These are phyloP conservation scores for Chamaecrista fasciculata DNA, from an alignment of 306 rosid genomes.

Conservation along the genomic window DNA sequence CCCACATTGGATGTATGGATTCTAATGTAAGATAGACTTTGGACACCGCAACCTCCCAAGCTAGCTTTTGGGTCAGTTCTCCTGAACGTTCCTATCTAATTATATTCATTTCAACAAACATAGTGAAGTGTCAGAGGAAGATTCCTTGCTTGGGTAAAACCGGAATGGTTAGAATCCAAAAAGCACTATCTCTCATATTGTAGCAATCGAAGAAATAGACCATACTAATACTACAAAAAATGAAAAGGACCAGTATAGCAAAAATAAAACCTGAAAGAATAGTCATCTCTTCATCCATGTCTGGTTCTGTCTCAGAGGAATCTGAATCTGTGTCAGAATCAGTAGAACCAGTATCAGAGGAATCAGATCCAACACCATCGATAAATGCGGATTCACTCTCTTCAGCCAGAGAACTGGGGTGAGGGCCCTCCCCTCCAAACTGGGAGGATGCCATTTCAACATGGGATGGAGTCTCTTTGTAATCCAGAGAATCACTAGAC, in stretches of 20 bases:
- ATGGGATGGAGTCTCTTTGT: conserved; percentile 52
- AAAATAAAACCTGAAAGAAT: conserved; percentile 67
- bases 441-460: conserved; percentile 56
- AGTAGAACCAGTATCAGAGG: conserved; percentile 67
- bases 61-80: not conserved
- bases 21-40: not conserved
- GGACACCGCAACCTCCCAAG: not conserved
- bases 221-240: not conserved
- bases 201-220: not conserved
- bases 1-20: no score
- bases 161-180: not conserved
- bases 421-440: conserved; percentile 40
- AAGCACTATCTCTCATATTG: not conserved
- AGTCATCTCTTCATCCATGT: conserved; percentile 63
- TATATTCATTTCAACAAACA: not conserved
- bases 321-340: conserved; percentile 51
- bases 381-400: conserved; percentile 70
- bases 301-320: conserved; percentile 79
- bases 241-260: conserved; percentile 8
- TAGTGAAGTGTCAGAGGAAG: not conserved
- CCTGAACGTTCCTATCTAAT: not conserved
- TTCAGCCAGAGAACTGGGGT: conserved; percentile 52
- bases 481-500: conserved; percentile 74
- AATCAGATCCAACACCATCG: conserved; percentile 59
- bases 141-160: not conserved